Evolutionary conservation across 2,329 filamentous ascomycete genomes (phyloP), one percentile per base, ranked within the genome.

Genomic region (Penicillium sp.): DNA sequence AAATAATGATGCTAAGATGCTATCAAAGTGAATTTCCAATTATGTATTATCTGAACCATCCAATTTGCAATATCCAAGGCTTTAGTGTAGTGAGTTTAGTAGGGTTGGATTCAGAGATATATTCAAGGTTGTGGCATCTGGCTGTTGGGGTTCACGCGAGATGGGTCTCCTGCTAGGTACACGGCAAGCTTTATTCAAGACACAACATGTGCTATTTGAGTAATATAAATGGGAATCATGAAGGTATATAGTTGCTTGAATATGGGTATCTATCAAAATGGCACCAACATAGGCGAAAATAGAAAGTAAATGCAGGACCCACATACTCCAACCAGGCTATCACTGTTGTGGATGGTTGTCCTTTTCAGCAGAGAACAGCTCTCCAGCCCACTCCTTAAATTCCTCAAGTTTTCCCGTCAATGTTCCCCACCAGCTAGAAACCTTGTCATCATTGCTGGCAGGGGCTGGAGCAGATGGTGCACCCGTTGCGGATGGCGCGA

Each of bases 301-400:
- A 28, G 19, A 45, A 26, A 50, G 51, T 56, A 15, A 53, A 19
- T 35, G 45, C 28, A 60, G 42, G 24, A 24, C 22, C 10, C 42
- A 22, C 10, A 24, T 38, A 3, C 57, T 49, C 42, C 55, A 33
- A 15, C 51, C 33, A 55, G 37, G 24, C 28, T 28, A 54, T 26
- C 40, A 9, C 50, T 28, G 12, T 51, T 57, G 59, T 13, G 68
- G 63, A 19, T 71, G 67, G 33, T 72, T 70, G 50, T 74, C 73
- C 40, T 74, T 72, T 55, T 73, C 68, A 2, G 72, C 67, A 42
- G 70, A 68, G n/a, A 75, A 62, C 22, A 78, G 35, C 17, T 73
- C 72, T 10, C 59, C 67, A 9, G 75, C 72, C 78, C 78, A 80
- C 24, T 77, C 61, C 62, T 78, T 77, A 6, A 74, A 55, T 1